These are phyloP conservation scores for Eleusine coracana DNA, from an alignment of 176 grass and related monocot genomes.

Conservation along the genomic window DNA sequence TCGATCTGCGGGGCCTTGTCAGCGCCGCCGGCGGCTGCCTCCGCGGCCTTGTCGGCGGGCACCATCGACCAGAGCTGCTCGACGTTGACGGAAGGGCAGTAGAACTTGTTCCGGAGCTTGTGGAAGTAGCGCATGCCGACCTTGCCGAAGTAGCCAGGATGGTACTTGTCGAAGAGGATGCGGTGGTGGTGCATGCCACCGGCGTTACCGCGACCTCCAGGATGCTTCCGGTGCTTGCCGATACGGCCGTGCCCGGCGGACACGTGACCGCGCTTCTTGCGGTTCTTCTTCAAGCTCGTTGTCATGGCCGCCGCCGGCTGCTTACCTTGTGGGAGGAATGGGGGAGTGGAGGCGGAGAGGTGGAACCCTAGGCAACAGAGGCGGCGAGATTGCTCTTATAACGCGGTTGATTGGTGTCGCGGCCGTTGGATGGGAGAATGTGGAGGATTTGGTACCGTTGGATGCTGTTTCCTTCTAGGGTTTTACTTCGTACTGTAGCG, in stretches of 20 bases:
- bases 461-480: conserved; percentile 25
- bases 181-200: conserved; percentile 98
- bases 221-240: conserved; percentile 96
- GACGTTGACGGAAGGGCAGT: conserved; percentile 72
- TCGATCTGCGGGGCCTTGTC: conserved; percentile 68
- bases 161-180: conserved; percentile 99
- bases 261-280: conserved; percentile 94
- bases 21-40: conserved; percentile 23
- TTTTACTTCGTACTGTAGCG: neutral
- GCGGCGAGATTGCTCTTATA: conserved; percentile 23
- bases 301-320: conserved; percentile 57
- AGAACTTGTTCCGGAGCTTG: conserved; percentile 80
- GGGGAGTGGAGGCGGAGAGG: conserved; percentile 21
- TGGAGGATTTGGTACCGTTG: neutral
- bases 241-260: conserved; percentile 86
- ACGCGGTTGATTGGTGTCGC: neutral
- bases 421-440: conserved; percentile 33
- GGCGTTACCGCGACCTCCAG: conserved; percentile 87
- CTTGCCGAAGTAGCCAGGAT: conserved; percentile 90
- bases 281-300: conserved; percentile 87
- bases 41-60: conserved; percentile 56
- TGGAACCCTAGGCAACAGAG: conserved; percentile 24
- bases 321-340: neutral
- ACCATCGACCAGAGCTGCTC: conserved; percentile 89
- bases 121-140: conserved; percentile 98